Percentiles rank a stretch among this genome's conserved stretches.
phyloP scores from a whole-genome alignment of 1,139 yeast genomes.

The Wickerhamomyces sp. region DNA sequence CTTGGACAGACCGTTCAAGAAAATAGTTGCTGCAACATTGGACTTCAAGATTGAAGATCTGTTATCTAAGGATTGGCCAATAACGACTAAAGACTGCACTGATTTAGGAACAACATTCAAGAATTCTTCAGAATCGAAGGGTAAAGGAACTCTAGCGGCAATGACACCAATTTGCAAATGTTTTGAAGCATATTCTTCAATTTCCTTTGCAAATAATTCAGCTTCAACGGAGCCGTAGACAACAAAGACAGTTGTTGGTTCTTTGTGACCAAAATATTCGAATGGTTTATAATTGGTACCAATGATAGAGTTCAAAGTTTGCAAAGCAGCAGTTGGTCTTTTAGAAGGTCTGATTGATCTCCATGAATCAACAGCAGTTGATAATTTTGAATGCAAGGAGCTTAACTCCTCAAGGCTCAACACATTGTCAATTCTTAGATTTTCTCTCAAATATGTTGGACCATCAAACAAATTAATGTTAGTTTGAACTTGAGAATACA shows the following conservation, averaged over 20 bases:
- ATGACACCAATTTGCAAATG: conserved; percentile 54
- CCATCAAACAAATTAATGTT: conserved; percentile 80
- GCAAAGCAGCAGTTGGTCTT: conserved; percentile 43
- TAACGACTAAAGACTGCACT: conserved; percentile 56
- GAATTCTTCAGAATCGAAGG: conserved; percentile 65
- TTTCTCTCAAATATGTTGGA: conserved; percentile 56
- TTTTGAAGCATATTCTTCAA: conserved; percentile 32
- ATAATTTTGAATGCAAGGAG: conserved; percentile 37
- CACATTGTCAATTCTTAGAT: conserved; percentile 44
- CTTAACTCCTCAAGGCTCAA: conserved; percentile 44
- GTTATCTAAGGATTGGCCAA: conserved; percentile 48
- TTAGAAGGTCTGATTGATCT: conserved; percentile 28
- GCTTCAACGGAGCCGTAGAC: conserved; percentile 72
- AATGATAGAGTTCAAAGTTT: conserved; percentile 50
- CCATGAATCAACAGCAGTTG: conserved; percentile 17
- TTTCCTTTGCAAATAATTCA: conserved; percentile 45
- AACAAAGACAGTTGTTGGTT: conserved; percentile 70
- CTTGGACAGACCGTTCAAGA: conserved; percentile 41
- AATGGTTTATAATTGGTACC: conserved; percentile 62
- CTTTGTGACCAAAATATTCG: conserved; percentile 57
- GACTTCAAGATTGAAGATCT: conserved; percentile 49
- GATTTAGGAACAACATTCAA: conserved; percentile 53
- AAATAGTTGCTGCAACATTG: conserved; percentile 72
- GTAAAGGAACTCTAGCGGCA: conserved; percentile 73
- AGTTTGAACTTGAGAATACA: conserved; percentile 58